phyloP scores from a whole-genome alignment of 371 early-diverging fungal species.

The Circinella minor region DNA sequence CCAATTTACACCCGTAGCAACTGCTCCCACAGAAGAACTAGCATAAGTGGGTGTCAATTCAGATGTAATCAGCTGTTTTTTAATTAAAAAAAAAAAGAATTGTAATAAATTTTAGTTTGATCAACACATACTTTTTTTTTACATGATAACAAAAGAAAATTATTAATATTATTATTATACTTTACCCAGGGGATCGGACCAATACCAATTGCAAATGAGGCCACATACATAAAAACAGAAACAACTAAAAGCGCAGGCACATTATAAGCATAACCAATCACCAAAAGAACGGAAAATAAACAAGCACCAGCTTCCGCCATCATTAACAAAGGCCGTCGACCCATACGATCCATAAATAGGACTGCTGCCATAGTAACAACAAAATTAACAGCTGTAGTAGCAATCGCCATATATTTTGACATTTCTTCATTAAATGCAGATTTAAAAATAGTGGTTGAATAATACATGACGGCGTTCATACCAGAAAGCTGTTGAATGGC shows the following conservation, averaged over 20 bases:
- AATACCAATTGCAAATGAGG: constrained; percentile 82
- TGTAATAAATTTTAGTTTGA: neutral
- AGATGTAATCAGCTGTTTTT: constrained; percentile 55
- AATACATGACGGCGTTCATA: constrained; percentile 86
- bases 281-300: constrained; percentile 62
- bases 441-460: constrained; percentile 73
- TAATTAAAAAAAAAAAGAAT: neutral
- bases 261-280: constrained; percentile 55
- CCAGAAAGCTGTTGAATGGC: constrained; percentile 82
- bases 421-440: constrained; percentile 39
- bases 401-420: constrained; percentile 65
- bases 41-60: constrained; percentile 72
- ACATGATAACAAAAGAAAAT: too few species aligned
- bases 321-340: constrained; percentile 72
- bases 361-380: constrained; percentile 58
- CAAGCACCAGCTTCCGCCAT: constrained; percentile 62
- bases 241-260: constrained; percentile 61
- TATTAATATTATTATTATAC: too few species aligned
- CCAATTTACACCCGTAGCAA: constrained; percentile 72
- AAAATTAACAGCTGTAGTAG: constrained; percentile 66
- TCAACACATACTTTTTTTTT: neutral
- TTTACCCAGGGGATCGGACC: constrained; percentile 79
- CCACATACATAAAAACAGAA: constrained; percentile 75
- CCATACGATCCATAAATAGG: constrained; percentile 70
- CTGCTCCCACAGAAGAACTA: constrained; percentile 53